Evolutionary conservation across 2,329 filamentous ascomycete genomes (phyloP).

Genomic region (Ophiostoma australiae): DNA sequence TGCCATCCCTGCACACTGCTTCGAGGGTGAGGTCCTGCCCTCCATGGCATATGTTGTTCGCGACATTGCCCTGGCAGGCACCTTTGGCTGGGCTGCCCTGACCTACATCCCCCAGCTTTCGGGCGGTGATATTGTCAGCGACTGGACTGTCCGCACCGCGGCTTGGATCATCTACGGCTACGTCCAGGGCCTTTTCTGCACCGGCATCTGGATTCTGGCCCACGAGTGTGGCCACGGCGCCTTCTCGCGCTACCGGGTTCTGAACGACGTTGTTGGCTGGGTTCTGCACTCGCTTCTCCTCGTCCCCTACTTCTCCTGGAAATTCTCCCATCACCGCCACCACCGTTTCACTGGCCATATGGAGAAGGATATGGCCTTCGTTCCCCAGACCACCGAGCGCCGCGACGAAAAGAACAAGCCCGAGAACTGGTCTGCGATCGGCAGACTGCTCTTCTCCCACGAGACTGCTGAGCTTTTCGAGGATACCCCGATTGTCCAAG

Average conservation of each 20-base stretch:
- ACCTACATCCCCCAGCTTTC: conserved; percentile 78
- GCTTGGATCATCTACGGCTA: conserved; percentile 66
- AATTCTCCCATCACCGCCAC: conserved; percentile 98
- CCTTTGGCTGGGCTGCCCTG: conserved; percentile 83
- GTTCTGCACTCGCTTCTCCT: conserved; percentile 80
- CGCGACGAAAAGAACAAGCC: conserved; percentile 12
- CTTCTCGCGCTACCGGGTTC: conserved; percentile 81
- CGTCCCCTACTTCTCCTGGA: conserved; percentile 97
- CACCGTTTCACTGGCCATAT: conserved; percentile 98
- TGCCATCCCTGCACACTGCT: conserved; percentile 97
- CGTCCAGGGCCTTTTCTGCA: conserved; percentile 86
- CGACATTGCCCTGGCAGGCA: conserved; percentile 66
- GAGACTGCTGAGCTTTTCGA: conserved; percentile 56
- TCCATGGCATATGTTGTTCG: conserved; percentile 80
- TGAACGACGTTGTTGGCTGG: conserved; percentile 93
- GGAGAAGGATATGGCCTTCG: conserved; percentile 97
- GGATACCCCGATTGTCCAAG: conserved; percentile 55
- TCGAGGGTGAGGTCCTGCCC: conserved; percentile 70
- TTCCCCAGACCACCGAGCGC: conserved; percentile 64
- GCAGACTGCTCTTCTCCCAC: neutral
- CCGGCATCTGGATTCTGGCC: conserved; percentile 90
- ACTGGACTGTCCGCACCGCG: conserved; percentile 53
- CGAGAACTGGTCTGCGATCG: conserved; percentile 5
- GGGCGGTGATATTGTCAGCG: conserved; percentile 46
- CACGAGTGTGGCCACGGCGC: conserved; percentile 97